Evolutionary conservation across 768 basidiomycete species (phyloP).

Genomic region (Tylopilus felleus): DNA sequence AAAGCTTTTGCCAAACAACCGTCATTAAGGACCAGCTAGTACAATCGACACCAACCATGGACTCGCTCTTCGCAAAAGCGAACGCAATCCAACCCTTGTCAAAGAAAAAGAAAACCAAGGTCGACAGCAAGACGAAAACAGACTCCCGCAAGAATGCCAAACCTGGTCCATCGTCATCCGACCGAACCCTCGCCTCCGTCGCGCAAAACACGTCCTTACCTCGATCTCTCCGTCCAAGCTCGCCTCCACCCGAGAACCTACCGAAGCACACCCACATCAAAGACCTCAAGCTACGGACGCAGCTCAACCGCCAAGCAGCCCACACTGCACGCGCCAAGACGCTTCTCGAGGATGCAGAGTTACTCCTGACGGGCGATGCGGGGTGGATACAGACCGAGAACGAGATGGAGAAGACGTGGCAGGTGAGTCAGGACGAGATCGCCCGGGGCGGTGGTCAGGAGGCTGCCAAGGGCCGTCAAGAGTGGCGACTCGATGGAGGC

Average conservation of each 20-base stretch:
- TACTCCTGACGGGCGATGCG: constrained; percentile 63
- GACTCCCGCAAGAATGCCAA: constrained; percentile 15
- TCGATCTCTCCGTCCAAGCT: constrained; percentile 58
- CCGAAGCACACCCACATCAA: constrained; percentile 58
- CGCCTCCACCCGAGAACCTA: constrained; percentile 44
- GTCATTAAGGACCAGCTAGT: neutral
- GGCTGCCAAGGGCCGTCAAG: constrained; percentile 70
- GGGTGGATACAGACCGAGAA: constrained; percentile 76
- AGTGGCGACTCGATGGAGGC: constrained; percentile 81
- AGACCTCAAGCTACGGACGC: constrained; percentile 72
- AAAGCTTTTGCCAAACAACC: constrained; percentile 15
- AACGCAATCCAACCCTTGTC: constrained; percentile 49
- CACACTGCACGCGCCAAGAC: constrained; percentile 61
- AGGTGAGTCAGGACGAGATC: constrained; percentile 80
- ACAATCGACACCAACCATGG: constrained; percentile 38
- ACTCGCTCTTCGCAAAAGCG: constrained; percentile 69
- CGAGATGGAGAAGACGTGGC: constrained; percentile 87
- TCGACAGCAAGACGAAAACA: constrained; percentile 21
- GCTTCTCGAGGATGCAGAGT: constrained; percentile 66
- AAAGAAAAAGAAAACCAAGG: constrained; percentile 40
- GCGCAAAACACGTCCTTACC: constrained; percentile 59
- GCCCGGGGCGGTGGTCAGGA: constrained; percentile 62
- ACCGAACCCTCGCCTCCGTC: constrained; percentile 58
- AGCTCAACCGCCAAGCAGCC: constrained; percentile 58
- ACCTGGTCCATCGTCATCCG: constrained; percentile 30